A percentile compares a stretch with the other conserved stretches of the same genome.
Conservation (phyloP, 2,329 filamentous ascomycete genomes). For the Scorias spongiosa region DNA sequence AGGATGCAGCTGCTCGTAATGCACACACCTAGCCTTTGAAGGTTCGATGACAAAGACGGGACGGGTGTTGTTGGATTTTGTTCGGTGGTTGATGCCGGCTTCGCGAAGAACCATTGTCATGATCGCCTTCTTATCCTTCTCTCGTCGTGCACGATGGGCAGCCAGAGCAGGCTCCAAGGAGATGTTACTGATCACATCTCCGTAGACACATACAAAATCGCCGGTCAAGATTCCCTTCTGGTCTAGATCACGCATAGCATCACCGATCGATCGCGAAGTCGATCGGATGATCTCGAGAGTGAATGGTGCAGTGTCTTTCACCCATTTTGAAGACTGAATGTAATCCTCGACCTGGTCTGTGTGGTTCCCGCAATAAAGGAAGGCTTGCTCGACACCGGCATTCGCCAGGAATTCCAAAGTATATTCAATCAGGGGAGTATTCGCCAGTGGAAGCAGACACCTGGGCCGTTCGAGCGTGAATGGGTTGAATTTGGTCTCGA, state of each 20-base stretch:
- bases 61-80: constrained; percentile 58
- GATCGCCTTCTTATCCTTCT: constrained; percentile 81
- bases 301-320: constrained; percentile 61
- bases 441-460: constrained; percentile 87
- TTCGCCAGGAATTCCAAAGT: constrained; percentile 92
- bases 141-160: constrained; percentile 64
- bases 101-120: constrained; percentile 91
- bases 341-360: constrained; percentile 78
- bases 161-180: constrained; percentile 65
- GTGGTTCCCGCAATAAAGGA: constrained; percentile 79
- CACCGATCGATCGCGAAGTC: constrained; percentile 73
- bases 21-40: constrained; percentile 63
- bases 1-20: constrained; percentile 83
- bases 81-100: constrained; percentile 58
- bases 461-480: constrained; percentile 80
- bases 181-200: constrained; percentile 82
- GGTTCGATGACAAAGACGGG: constrained; percentile 81
- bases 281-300: constrained; percentile 75
- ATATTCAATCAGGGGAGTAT: constrained; percentile 91
- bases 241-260: constrained; percentile 89
- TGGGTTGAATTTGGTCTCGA: constrained; percentile 79
- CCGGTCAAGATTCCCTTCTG: constrained; percentile 69
- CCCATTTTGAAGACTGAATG: constrained; percentile 65
- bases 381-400: constrained; percentile 88
- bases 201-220: constrained; percentile 86